Conservation (phyloP, 2,329 filamentous ascomycete species). For the Westerdykella sp. region DNA sequence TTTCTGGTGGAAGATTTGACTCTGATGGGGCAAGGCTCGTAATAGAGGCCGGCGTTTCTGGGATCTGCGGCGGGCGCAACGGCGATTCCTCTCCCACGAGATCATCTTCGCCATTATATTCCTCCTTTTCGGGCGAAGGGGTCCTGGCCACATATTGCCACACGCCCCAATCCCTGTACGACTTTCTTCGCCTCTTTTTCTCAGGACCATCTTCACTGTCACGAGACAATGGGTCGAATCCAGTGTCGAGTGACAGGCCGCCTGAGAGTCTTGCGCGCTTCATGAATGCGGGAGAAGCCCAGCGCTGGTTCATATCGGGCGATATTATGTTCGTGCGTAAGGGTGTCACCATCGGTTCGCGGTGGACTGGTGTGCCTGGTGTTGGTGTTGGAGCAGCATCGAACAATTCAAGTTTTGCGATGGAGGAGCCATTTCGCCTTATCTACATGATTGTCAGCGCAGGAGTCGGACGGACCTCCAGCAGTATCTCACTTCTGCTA, state of each 20-base stretch:
- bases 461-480: neutral
- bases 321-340: neutral
- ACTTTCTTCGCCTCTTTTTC: constrained; percentile 66
- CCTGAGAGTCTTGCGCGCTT: constrained; percentile 66
- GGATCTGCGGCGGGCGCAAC: constrained; percentile 17
- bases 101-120: constrained; percentile 7
- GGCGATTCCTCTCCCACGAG: constrained; percentile 12
- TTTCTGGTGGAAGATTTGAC: neutral
- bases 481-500: constrained; percentile 22
- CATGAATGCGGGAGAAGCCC: constrained; percentile 69
- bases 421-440: constrained; percentile 43
- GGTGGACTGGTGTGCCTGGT: constrained; percentile 18
- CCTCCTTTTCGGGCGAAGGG: constrained; percentile 56
- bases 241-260: constrained; percentile 58
- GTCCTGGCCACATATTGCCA: constrained; percentile 73
- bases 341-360: constrained; percentile 3
- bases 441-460: constrained; percentile 30
- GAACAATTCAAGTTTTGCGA: constrained; percentile 51
- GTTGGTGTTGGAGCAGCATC: constrained; percentile 25
- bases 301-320: constrained; percentile 38
- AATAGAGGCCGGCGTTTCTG: constrained; percentile 24
- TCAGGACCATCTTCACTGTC: constrained; percentile 54
- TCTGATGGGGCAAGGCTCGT: neutral
- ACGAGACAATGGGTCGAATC: constrained; percentile 60
- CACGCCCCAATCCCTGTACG: constrained; percentile 57